phyloP scores from a whole-genome alignment of 2,329 filamentous ascomycete genomes.

The Rhytidhysteron rufulum region DNA sequence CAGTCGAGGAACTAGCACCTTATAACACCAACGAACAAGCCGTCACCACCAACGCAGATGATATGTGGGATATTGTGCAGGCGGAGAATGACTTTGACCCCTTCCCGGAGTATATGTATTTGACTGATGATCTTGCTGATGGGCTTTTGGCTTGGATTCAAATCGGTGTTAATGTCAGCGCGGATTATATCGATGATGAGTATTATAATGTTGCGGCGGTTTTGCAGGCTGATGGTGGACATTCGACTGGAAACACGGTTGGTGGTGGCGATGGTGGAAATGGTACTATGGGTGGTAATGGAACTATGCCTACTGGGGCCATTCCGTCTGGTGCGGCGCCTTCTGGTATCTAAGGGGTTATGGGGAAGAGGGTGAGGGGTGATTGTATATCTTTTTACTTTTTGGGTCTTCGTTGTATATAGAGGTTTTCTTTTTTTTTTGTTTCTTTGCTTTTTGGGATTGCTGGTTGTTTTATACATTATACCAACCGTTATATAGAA shows the following conservation, averaged over 20 bases:
- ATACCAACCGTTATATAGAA: too few relatives aligned
- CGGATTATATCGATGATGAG: too few relatives aligned
- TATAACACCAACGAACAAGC: slow-evolving; percentile 35
- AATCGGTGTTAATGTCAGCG: slow-evolving; percentile 20
- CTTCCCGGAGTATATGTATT: slow-evolving; percentile 19
- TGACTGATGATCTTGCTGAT: slow-evolving; percentile 17
- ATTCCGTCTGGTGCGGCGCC: background rate
- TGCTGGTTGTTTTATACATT: too few relatives aligned
- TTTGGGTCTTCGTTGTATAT: too few relatives aligned
- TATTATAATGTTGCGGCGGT: slow-evolving; percentile 17
- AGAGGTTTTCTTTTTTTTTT: too few relatives aligned
- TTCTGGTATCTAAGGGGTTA: background rate
- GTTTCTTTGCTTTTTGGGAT: too few relatives aligned
- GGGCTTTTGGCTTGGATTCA: slow-evolving; percentile 23
- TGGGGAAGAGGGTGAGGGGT: background rate
- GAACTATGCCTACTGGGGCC: background rate
- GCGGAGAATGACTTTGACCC: slow-evolving; percentile 20
- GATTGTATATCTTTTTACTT: too few relatives aligned
- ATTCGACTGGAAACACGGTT: slow-evolving; percentile 10
- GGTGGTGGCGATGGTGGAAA: slow-evolving; percentile 8
- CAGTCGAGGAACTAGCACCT: slow-evolving; percentile 34
- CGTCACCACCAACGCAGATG: slow-evolving; percentile 18
- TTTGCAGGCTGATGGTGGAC: slow-evolving; percentile 15
- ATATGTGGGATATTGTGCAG: slow-evolving; percentile 23
- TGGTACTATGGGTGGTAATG: slow-evolving; percentile 1